Evolutionary conservation across 2,329 filamentous ascomycete genomes (phyloP), one percentile per base, ranked within the genome.

Genomic region (Verticillium tricorpus): DNA sequence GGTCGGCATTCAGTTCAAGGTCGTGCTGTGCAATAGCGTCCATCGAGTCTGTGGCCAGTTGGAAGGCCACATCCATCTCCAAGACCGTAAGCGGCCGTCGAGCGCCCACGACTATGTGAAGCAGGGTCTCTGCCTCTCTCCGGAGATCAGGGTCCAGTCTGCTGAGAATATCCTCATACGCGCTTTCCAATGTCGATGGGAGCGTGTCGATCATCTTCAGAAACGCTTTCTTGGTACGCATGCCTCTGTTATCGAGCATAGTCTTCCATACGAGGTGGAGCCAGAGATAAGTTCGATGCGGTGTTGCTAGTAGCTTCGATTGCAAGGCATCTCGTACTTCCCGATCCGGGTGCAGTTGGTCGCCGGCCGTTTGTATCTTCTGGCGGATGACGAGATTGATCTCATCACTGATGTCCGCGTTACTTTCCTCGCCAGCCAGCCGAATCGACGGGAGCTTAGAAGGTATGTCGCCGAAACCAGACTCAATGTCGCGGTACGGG

Each of bases 101-200:
- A 40, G 64, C 64, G 14, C 60, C 62, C n/a, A 64, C 58, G n/a
- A 65, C 40, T n/a, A 65, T 63, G 8, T 63, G 58, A 17, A 65
- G 60, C 9, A 65, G 56, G 8, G 8, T 57, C 15, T 35, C n/a
- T 5, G 37, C 61, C 5, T 56, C 56, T 14, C 9, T 17, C 28
- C 55, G 54, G 37, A 37, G n/a, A 32, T 17, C 22, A n/a, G 12
- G 28, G 25, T 34, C 3, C 25, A 52, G 35, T 57, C 37, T 57
- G 25, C 32, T 56, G n/a, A 65, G 22, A 14, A 65, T 64, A 1
- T 58, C 22, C 52, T 65, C 56, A 28, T 65, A 64, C 14, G 62
- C 62, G 5, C 34, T 56, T 14, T 65, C 60, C 1, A 65, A 58
- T 19, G 58, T 62, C 17, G 22, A 52, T 17, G 62, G 64, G 9